Conservation (phyloP, 768 basidiomycete species). For the Tylopilus subfusipes region DNA sequence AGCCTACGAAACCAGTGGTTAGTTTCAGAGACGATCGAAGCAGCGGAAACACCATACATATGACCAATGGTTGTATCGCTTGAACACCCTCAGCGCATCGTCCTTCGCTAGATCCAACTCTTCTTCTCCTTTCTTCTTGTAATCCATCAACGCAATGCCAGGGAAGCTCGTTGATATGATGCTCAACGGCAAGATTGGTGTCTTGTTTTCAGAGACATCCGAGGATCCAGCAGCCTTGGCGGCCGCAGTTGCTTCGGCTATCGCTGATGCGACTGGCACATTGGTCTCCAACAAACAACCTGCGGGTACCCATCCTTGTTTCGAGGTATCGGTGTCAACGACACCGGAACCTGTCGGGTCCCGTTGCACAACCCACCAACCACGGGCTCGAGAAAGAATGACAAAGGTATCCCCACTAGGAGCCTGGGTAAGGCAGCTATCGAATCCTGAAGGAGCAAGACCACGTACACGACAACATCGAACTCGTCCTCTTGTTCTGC, state of each 20-base stretch:
- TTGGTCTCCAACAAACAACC: slow-evolving; percentile 94
- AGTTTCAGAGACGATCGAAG: neutral
- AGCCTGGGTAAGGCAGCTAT: slow-evolving; percentile 4
- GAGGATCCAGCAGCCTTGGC: slow-evolving; percentile 46
- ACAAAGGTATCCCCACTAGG: slow-evolving; percentile 88
- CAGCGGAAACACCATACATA: slow-evolving; percentile 56
- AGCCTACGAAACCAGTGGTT: slow-evolving; percentile 48
- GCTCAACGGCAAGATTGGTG: slow-evolving; percentile 83
- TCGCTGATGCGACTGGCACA: slow-evolving; percentile 84
- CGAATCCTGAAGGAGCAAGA: neutral
- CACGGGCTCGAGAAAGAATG: slow-evolving; percentile 89
- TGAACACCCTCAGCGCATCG: slow-evolving; percentile 87
- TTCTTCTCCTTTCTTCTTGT: slow-evolving; percentile 89
- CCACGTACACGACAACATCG: slow-evolving; percentile 88
- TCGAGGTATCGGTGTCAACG: slow-evolving; percentile 69
- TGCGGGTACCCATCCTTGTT: slow-evolving; percentile 97
- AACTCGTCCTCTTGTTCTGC: slow-evolving; percentile 99
- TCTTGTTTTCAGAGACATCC: slow-evolving; percentile 44
- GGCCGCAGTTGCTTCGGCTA: slow-evolving; percentile 74
- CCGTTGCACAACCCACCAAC: slow-evolving; percentile 99
- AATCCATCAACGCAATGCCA: slow-evolving; percentile 95
- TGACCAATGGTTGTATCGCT: slow-evolving; percentile 98
- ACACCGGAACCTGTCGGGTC: slow-evolving; percentile 83
- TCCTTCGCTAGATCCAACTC: slow-evolving; percentile 89
- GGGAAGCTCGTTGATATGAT: slow-evolving; percentile 99